Conservation (phyloP, 2,329 filamentous ascomycete genomes). For the Pezicula carpinea region DNA sequence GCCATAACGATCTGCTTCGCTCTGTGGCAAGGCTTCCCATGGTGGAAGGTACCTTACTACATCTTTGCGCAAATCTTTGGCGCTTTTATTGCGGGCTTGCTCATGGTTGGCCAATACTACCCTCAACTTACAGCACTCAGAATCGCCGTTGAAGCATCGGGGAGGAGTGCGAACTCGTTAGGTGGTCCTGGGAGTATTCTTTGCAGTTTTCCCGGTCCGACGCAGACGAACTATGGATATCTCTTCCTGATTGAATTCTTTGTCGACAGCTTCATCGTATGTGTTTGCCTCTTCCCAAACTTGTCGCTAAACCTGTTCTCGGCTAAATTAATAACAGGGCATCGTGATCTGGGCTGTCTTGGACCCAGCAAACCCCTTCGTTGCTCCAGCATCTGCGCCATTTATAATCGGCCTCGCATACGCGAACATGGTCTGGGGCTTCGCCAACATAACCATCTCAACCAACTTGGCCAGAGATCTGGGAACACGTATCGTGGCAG, state of each 20-base stretch:
- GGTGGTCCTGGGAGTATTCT: conserved; percentile 50
- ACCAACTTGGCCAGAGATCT: conserved; percentile 56
- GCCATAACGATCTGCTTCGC: conserved; percentile 42
- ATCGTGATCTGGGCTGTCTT: conserved; percentile 53
- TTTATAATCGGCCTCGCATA: conserved; percentile 52
- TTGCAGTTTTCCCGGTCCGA: conserved; percentile 45
- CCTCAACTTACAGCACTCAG: conserved; percentile 41
- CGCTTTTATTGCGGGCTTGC: conserved; percentile 48
- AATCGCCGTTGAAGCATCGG: conserved; percentile 22
- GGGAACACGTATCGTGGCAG: conserved; percentile 53
- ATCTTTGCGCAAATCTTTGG: conserved; percentile 53
- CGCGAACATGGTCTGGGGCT: conserved; percentile 45
- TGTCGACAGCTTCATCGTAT: conserved; percentile 48
- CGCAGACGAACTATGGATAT: conserved; percentile 49
- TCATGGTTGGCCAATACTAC: conserved; percentile 54
- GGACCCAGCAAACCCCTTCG: conserved; percentile 55
- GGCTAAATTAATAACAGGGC: conserved; percentile 25
- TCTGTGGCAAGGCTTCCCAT: conserved; percentile 54
- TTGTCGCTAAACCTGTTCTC: conserved; percentile 6
- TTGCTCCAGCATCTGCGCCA: conserved; percentile 40
- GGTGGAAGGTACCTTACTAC: conserved; percentile 52
- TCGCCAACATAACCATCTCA: conserved; percentile 48
- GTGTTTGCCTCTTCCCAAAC: conserved; percentile 9
- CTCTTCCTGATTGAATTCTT: conserved; percentile 57
- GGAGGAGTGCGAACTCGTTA: conserved; percentile 36